Evolutionary conservation across 768 basidiomycete species (phyloP).

Genomic region (Cystofilobasidium macerans): DNA sequence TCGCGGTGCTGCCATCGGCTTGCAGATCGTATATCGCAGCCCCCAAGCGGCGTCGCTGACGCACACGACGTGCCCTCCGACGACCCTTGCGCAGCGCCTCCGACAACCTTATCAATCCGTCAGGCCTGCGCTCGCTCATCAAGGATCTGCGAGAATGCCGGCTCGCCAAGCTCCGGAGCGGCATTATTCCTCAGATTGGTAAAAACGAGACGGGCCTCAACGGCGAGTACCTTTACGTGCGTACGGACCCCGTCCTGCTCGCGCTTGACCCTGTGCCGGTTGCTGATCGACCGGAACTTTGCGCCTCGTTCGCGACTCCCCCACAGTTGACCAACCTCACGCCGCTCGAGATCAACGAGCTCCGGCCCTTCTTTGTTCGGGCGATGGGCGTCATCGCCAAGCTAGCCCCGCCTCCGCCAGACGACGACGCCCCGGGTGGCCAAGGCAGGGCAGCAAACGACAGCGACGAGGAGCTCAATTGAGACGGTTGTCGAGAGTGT

Average conservation of each 20-base stretch:
- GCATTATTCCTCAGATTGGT: conserved; percentile 43
- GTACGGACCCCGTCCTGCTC: conserved; percentile 30
- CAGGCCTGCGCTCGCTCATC: conserved; percentile 68
- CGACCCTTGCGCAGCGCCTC: conserved; percentile 52
- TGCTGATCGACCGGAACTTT: background rate
- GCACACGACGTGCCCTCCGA: background rate
- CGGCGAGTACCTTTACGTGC: conserved; percentile 66
- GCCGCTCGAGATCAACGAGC: conserved; percentile 88
- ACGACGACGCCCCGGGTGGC: background rate
- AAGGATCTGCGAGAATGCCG: conserved; percentile 94
- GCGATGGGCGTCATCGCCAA: conserved; percentile 65
- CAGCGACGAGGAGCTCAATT: background rate
- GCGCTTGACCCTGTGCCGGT: background rate
- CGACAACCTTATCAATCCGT: conserved; percentile 76
- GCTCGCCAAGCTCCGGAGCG: conserved; percentile 83
- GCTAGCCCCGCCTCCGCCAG: conserved; percentile 34
- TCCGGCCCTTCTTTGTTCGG: conserved; percentile 74
- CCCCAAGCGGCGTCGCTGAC: too few relatives aligned
- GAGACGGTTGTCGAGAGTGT: background rate
- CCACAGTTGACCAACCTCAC: conserved; percentile 68
- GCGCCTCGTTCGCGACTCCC: too few relatives aligned
- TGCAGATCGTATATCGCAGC: too few relatives aligned
- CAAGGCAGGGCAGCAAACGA: background rate
- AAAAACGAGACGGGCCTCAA: conserved; percentile 48
- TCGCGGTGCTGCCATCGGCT: background rate